Evolutionary conservation across 306 rosid genomes (phyloP).

Genomic region (Senna tora): DNA sequence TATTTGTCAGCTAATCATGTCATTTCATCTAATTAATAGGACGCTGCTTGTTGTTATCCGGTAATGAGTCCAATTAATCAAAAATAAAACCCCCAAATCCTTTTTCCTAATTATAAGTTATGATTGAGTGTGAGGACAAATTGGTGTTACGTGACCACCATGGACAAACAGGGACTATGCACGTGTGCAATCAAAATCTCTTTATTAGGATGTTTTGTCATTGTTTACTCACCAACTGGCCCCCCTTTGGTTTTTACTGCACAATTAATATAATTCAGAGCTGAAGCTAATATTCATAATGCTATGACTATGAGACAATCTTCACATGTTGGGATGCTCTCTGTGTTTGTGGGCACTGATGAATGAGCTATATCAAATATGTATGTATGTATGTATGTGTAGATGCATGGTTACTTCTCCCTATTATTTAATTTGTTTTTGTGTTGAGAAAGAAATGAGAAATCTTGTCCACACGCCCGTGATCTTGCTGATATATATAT

Average conservation of each 20-base stretch:
- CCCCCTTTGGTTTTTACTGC: slow-evolving; percentile 34
- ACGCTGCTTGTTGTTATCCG: no score
- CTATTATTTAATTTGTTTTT: slow-evolving; percentile 25
- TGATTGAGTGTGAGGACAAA: no score
- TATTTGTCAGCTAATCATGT: no score
- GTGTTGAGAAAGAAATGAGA: slow-evolving; percentile 14
- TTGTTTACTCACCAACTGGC: slow-evolving; percentile 58
- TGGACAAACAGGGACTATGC: neutral
- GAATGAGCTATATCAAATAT: neutral
- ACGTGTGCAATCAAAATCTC: slow-evolving; percentile 50
- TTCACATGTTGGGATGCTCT: slow-evolving; percentile 46
- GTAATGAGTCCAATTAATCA: no score
- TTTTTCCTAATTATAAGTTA: no score
- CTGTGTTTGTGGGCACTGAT: slow-evolving; percentile 32
- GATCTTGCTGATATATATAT: neutral
- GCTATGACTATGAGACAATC: slow-evolving; percentile 33
- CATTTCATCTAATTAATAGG: no score
- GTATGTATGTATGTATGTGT: neutral
- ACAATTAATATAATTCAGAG: slow-evolving; percentile 6
- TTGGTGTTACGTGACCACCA: neutral
- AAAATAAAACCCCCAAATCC: no score
- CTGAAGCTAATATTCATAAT: slow-evolving; percentile 35
- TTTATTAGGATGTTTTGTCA: slow-evolving; percentile 50
- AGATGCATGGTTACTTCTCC: neutral
- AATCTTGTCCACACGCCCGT: slow-evolving; percentile 32